Percentiles rank a stretch among this genome's conserved stretches.
Conservation (phyloP, 306 rosid species). For the Castanopsis chinensis region DNA sequence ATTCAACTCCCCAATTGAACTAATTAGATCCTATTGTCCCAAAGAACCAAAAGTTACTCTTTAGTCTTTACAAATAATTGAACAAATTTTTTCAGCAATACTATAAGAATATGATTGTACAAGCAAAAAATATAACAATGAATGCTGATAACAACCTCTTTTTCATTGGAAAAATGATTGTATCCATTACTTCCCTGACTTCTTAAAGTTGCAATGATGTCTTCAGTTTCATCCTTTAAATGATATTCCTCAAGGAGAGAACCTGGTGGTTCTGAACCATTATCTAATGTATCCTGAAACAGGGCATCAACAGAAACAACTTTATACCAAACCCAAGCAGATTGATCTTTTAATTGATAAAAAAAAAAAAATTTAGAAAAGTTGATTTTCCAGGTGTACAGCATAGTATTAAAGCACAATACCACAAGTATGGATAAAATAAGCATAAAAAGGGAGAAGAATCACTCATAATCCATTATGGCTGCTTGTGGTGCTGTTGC, state of each 20-base stretch:
- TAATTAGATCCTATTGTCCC: conserved; percentile 44
- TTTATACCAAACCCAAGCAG: conserved; percentile 23
- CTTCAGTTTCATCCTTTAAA: conserved; percentile 44
- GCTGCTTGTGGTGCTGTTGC: not conserved
- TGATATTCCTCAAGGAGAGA: conserved; percentile 73
- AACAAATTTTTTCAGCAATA: conserved; percentile 5
- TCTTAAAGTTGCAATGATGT: conserved; percentile 22
- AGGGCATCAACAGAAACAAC: conserved; percentile 29
- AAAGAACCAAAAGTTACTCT: conserved; percentile 23
- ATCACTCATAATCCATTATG: not conserved
- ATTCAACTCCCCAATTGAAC: conserved; percentile 50
- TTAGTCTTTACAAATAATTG: conserved; percentile 18
- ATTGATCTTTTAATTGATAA: conserved; percentile 16
- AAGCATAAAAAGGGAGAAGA: not conserved
- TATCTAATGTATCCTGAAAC: conserved; percentile 43
- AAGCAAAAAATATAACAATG: not conserved
- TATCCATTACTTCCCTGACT: conserved; percentile 32
- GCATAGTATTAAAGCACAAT: too few species aligned
- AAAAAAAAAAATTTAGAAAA: not conserved
- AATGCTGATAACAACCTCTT: conserved; percentile 50
- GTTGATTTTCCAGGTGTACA: not conserved
- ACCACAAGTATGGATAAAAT: too few species aligned
- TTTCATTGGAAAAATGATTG: conserved; percentile 37
- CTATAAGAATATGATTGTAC: conserved; percentile 16
- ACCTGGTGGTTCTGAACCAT: conserved; percentile 38